Evolutionary conservation across 805 yeast species (phyloP).

Genomic region (Grigorovia humatica): DNA sequence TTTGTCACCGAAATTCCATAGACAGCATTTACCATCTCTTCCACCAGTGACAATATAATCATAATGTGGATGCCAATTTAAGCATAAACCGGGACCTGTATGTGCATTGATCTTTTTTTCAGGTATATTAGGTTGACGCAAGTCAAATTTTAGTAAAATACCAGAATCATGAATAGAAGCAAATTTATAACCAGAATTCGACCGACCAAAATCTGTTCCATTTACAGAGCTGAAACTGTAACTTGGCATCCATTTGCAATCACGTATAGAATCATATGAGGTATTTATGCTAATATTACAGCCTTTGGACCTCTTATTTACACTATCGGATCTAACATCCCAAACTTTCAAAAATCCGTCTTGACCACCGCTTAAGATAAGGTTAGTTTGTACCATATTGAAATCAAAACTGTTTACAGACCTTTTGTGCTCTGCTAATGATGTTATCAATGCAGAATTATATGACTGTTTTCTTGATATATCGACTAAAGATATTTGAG

Average conservation of each 20-base stretch:
- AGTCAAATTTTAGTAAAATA: slow-evolving; percentile 74
- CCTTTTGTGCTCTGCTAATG: slow-evolving; percentile 26
- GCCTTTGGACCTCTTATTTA: slow-evolving; percentile 18
- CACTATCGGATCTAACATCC: slow-evolving; percentile 48
- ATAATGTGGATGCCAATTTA: slow-evolving; percentile 78
- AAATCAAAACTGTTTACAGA: slow-evolving; percentile 30
- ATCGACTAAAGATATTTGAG: slow-evolving; percentile 26
- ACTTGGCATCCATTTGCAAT: slow-evolving; percentile 41
- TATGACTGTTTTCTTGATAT: slow-evolving; percentile 15
- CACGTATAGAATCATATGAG: slow-evolving; percentile 62
- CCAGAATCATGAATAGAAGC: slow-evolving; percentile 87
- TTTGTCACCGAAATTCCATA: slow-evolving; percentile 28
- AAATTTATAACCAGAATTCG: slow-evolving; percentile 35
- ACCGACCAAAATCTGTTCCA: slow-evolving; percentile 17
- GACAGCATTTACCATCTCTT: slow-evolving; percentile 50
- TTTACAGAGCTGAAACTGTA: slow-evolving; percentile 19
- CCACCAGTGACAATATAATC: slow-evolving; percentile 89
- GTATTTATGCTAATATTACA: slow-evolving; percentile 32
- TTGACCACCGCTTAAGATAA: slow-evolving; percentile 57
- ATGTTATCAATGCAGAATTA: slow-evolving; percentile 17
- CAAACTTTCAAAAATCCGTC: slow-evolving; percentile 70
- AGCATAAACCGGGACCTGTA: slow-evolving; percentile 78
- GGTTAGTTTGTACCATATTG: slow-evolving; percentile 28
- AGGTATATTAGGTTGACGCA: slow-evolving; percentile 50
- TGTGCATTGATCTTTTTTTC: slow-evolving; percentile 81